These are phyloP conservation scores for Coniochaeta pulveracea DNA, from an alignment of 2,329 filamentous ascomycete genomes.

Conservation along the genomic window DNA sequence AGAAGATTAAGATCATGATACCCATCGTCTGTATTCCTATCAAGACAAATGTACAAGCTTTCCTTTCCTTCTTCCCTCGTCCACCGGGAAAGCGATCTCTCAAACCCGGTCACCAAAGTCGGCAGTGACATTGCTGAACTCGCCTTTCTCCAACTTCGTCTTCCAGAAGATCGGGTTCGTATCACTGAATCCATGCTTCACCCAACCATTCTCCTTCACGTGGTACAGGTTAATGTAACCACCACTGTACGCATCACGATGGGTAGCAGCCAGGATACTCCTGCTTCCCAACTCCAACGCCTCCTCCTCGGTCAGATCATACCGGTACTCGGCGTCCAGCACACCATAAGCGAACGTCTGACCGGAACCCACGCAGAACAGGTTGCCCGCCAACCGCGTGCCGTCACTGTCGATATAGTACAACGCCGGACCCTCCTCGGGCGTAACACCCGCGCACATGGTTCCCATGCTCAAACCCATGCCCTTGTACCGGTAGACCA, in stretches of 20 bases:
- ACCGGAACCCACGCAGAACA: constrained; percentile 96
- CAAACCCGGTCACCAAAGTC: constrained; percentile 42
- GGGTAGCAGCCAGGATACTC: constrained; percentile 91
- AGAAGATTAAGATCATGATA: not conserved
- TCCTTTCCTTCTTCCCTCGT: not conserved
- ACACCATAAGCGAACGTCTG: constrained; percentile 99
- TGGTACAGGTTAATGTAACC: constrained; percentile 98
- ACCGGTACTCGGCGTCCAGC: constrained; percentile 87
- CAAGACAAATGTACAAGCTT: constrained; percentile 1
- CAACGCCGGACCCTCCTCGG: constrained; percentile 88
- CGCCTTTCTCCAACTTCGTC: constrained; percentile 95
- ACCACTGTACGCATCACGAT: constrained; percentile 96
- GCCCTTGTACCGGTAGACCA: constrained; percentile 97
- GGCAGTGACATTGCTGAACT: constrained; percentile 92
- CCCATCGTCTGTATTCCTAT: constrained; percentile 3
- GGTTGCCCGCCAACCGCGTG: constrained; percentile 81
- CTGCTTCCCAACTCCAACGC: constrained; percentile 83
- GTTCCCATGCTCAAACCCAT: constrained; percentile 99
- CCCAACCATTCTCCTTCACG: constrained; percentile 97
- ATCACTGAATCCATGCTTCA: constrained; percentile 96
- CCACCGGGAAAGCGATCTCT: constrained; percentile 1
- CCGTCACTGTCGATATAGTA: constrained; percentile 99
- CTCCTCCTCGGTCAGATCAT: constrained; percentile 77
- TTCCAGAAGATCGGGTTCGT: constrained; percentile 99
- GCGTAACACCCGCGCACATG: constrained; percentile 96